These are phyloP conservation scores for Debaryomyces robertsiae DNA, from an alignment of 1,139 yeast genomes.

Conservation along the genomic window DNA sequence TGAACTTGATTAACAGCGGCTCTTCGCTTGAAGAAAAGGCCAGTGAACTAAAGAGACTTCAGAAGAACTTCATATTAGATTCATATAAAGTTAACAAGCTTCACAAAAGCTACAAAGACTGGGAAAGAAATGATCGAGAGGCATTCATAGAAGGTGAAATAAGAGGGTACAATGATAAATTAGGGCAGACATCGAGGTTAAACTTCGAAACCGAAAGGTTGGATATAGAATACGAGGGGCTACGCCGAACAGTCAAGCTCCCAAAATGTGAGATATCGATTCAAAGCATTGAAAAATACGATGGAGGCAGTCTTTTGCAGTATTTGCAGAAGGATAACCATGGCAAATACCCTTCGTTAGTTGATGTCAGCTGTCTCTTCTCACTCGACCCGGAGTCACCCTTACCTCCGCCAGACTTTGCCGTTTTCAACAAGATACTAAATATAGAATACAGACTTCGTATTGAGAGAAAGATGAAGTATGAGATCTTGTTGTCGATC, in stretches of 20 bases:
- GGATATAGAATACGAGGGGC: slow-evolving; percentile 27
- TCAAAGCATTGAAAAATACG: slow-evolving; percentile 30
- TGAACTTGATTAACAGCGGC: slow-evolving; percentile 10
- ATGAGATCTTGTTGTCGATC: slow-evolving; percentile 37
- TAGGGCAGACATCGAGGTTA: slow-evolving; percentile 33
- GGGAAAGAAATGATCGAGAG: slow-evolving; percentile 28
- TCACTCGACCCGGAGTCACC: slow-evolving; percentile 29
- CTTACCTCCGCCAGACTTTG: slow-evolving; percentile 34
- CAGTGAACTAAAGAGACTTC: slow-evolving; percentile 14
- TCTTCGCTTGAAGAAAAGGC: not conserved
- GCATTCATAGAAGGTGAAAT: slow-evolving; percentile 30
- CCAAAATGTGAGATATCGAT: slow-evolving; percentile 36
- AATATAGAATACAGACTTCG: slow-evolving; percentile 40
- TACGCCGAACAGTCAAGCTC: slow-evolving; percentile 27
- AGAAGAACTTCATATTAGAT: slow-evolving; percentile 34
- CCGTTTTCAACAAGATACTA: slow-evolving; percentile 32
- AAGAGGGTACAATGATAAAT: slow-evolving; percentile 31
- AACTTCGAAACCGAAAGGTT: slow-evolving; percentile 29
- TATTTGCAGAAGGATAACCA: slow-evolving; percentile 17
- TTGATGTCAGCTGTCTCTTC: slow-evolving; percentile 27
- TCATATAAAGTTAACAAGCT: slow-evolving; percentile 37
- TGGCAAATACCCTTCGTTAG: slow-evolving; percentile 20
- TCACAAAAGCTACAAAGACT: slow-evolving; percentile 34
- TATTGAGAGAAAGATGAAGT: slow-evolving; percentile 35
- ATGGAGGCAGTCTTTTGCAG: slow-evolving; percentile 24